Base-by-base conservation (phyloP, 257 asterid genomes). In the Solanum rostratum region DNA sequence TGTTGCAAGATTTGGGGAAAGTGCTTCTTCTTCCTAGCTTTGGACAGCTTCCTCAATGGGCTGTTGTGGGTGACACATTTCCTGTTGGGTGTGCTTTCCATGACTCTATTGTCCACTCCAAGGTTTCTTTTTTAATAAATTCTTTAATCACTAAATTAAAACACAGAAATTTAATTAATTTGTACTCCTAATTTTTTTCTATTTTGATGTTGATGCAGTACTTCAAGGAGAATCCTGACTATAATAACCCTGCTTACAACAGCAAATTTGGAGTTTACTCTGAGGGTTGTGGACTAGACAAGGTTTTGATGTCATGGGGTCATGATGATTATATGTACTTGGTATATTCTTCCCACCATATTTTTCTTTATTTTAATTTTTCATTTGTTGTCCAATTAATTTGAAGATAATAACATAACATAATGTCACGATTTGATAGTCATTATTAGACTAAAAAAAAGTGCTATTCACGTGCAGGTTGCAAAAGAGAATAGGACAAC, bases 21-120 rank as follows among this genome's bases (percentile, higher is more conserved):
- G 99, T 93, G 11, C 94, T 96, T 80, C 92, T 90, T 71, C 98
- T 52, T 84, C 97, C 97, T 22, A 87, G 90, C 76, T 94, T 96
- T 84, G 97, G 99, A 2, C 91, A 88, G 86, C 95, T 94, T 16
- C 99, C 99, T 29, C 99, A 96, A 49, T 96, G 99, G 99, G 97
- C 99, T 11, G 98, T 96, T 85, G 99, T 96, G 10, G 95, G 99
- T 10, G 99, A 96, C 84, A 96, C 99, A 0, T 94, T 43, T 74
- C 99, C 97, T 3, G 98, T 96, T 71, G 99, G 99, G 18, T 96
- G 99, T 86, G 97, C 95, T 3, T 94, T 93, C 49, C 90, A 93
- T 16, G 94, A 93, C 41, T 91, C 97, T 55, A 91, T 93, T 66
- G 97, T 94, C 46, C 97, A 94, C 81, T 91, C 88, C 88, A 94